phyloP scores from a whole-genome alignment of 2,329 filamentous ascomycete species.

The Pseudogymnoascus sp. region DNA sequence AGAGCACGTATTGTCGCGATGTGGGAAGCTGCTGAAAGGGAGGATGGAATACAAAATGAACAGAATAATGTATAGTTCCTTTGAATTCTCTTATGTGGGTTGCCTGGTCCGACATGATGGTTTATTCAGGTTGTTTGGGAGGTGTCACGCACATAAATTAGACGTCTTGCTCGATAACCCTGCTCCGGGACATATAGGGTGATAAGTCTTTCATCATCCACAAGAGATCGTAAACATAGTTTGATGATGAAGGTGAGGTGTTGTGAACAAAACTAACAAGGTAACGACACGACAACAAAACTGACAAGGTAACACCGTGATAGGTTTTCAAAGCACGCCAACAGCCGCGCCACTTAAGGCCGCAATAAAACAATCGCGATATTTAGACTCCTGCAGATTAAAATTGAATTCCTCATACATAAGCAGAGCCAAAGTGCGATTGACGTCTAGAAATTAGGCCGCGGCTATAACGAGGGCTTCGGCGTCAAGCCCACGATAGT shows the following conservation, averaged over 20 bases:
- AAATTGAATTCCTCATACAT: background rate
- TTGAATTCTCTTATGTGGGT: background rate
- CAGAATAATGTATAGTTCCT: background rate
- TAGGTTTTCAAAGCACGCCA: background rate
- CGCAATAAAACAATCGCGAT: background rate
- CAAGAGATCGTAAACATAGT: too few relatives aligned
- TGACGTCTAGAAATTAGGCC: background rate
- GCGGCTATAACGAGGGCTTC: background rate
- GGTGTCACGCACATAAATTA: background rate
- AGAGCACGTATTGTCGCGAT: conserved; percentile 30
- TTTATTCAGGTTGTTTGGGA: background rate
- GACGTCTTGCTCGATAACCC: background rate
- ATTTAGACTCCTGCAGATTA: background rate
- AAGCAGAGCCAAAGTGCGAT: background rate
- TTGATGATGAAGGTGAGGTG: background rate
- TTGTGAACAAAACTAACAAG: background rate
- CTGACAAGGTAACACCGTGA: background rate
- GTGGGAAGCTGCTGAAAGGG: conserved; percentile 6
- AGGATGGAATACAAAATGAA: background rate
- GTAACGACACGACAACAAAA: background rate
- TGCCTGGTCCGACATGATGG: background rate
- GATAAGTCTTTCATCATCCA: too few relatives aligned
- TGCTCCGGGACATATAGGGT: background rate
- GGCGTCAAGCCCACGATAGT: conserved; percentile 33
- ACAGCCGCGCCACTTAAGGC: background rate